A percentile compares a stretch with the other conserved stretches of the same genome.
These are phyloP conservation scores for Larix kaempferi DNA, from an alignment of 75 land plant genomes.

Conservation along the genomic window DNA sequence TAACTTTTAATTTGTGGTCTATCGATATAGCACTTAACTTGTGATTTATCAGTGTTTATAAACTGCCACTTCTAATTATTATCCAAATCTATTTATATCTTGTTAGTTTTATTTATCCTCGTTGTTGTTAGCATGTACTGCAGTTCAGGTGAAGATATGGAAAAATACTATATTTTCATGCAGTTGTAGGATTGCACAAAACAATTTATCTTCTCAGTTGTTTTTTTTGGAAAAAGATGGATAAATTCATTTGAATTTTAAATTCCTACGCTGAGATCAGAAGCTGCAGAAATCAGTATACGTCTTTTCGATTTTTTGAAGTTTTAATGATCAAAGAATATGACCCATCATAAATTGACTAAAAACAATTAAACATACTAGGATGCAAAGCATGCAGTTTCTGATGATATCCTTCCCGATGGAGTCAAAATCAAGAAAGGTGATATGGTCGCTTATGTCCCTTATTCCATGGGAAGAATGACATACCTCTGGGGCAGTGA, in stretches of 20 bases:
- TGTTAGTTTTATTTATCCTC: neutral
- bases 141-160: neutral
- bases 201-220: neutral
- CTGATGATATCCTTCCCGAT: constrained; percentile 25
- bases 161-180: neutral
- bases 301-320: neutral
- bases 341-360: neutral
- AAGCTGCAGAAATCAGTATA: neutral
- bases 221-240: neutral
- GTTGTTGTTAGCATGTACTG: neutral
- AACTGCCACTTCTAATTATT: no score
- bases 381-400: constrained; percentile 16
- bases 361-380: neutral
- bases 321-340: neutral
- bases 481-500: constrained; percentile 22
- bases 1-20: no score
- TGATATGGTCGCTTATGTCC: constrained; percentile 10
- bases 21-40: no score
- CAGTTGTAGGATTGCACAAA: neutral
- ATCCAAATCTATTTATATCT: neutral
- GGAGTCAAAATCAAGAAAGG: constrained; percentile 18
- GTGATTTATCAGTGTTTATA: no score
- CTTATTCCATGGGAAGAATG: constrained; percentile 29
- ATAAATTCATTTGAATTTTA: no score
- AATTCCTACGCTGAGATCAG: neutral